Conservation (phyloP, 768 basidiomycete species). For the Leucocoprinus leucothites region DNA sequence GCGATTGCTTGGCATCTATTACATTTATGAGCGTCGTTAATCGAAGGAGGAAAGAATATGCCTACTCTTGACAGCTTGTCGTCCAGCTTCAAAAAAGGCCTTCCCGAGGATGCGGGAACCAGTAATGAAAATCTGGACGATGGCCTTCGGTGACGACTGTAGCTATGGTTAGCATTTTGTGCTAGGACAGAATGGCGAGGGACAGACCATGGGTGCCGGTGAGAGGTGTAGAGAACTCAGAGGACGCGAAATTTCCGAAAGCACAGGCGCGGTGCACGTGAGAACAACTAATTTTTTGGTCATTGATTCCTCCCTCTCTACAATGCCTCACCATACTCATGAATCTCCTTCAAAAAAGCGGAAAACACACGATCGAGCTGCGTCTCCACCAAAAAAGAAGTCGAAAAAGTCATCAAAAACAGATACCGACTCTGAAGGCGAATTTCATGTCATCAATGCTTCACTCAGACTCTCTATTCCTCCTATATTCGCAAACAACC, state of each 20-base stretch:
- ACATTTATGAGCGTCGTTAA: neutral
- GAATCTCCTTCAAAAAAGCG: constrained; percentile 5
- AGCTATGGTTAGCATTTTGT: neutral
- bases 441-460: constrained; percentile 65
- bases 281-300: constrained; percentile 1
- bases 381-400: constrained; percentile 39
- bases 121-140: constrained; percentile 77
- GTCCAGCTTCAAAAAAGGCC: constrained; percentile 86
- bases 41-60: constrained; percentile 8
- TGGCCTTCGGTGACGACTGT: constrained; percentile 75
- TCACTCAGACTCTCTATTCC: constrained; percentile 72
- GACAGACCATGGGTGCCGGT: neutral
- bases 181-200: neutral
- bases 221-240: constrained; percentile 13
- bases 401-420: constrained; percentile 25
- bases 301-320: neutral
- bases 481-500: constrained; percentile 74
- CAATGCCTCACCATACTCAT: constrained; percentile 1
- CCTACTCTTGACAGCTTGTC: constrained; percentile 92
- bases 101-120: constrained; percentile 85
- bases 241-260: constrained; percentile 8
- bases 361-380: neutral
- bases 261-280: constrained; percentile 3
- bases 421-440: constrained; percentile 31
- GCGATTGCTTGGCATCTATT: constrained; percentile 79